A percentile compares a stretch with the other conserved stretches of the same genome.
These are phyloP conservation scores for Penicillium fimorum DNA, from an alignment of 495 filamentous ascomycete genomes.

Conservation along the genomic window DNA sequence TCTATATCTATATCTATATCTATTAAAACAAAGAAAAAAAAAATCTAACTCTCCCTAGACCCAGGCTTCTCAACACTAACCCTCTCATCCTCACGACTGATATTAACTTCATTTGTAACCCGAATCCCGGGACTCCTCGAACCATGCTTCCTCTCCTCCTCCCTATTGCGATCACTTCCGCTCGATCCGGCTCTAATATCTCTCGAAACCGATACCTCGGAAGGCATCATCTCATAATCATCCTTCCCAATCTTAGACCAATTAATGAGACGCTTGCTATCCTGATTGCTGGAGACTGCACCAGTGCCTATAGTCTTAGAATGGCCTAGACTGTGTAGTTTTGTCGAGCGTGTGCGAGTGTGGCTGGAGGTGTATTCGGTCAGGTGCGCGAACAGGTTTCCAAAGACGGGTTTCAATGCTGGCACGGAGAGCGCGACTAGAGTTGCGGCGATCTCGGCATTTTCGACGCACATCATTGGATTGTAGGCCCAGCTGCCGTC, in stretches of 20 bases:
- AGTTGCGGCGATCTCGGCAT: slow-evolving; percentile 44
- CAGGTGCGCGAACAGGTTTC: slow-evolving; percentile 27
- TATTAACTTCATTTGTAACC: slow-evolving; percentile 28
- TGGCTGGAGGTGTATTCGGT: slow-evolving; percentile 29
- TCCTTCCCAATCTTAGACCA: slow-evolving; percentile 25
- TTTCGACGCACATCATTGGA: slow-evolving; percentile 45
- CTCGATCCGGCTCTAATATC: slow-evolving; percentile 8
- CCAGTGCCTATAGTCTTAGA: slow-evolving; percentile 21
- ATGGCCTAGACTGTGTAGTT: slow-evolving; percentile 12
- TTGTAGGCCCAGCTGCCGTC: slow-evolving; percentile 48
- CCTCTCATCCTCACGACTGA: background rate
- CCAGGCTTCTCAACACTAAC: background rate
- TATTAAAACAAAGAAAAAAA: background rate
- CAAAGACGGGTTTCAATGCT: slow-evolving; percentile 44
- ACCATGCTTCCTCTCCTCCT: background rate
- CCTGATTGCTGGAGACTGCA: slow-evolving; percentile 15
- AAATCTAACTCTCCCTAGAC: background rate
- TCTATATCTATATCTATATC: background rate
- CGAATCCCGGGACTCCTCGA: slow-evolving; percentile 19
- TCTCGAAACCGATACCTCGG: slow-evolving; percentile 23
- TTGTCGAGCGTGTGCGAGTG: slow-evolving; percentile 20
- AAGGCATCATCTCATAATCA: slow-evolving; percentile 35
- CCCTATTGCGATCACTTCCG: background rate
- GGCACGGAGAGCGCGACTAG: slow-evolving; percentile 47
- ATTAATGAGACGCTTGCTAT: slow-evolving; percentile 27